Conservation (phyloP, 495 filamentous ascomycete species). For the Aspergillus asperescens region DNA sequence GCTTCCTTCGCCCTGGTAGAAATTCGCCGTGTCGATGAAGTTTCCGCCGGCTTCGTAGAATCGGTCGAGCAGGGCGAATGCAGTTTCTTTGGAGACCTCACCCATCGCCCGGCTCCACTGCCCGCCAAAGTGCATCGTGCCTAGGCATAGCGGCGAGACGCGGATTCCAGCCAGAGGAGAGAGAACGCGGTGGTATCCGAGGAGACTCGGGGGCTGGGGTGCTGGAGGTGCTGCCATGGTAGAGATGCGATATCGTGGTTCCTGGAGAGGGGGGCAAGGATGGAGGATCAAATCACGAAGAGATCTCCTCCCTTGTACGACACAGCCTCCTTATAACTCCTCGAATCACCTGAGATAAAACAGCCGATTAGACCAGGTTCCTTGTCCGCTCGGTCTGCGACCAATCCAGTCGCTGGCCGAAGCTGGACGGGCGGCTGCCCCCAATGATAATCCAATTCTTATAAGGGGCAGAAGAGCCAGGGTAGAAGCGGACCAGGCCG, state of each 20-base stretch:
- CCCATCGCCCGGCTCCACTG: constrained; percentile 28
- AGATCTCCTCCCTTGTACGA: too few relatives aligned
- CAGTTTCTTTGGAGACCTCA: constrained; percentile 18
- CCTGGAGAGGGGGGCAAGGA: too few relatives aligned
- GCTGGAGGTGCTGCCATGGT: constrained; percentile 15
- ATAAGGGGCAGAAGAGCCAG: too few relatives aligned
- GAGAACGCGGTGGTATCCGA: constrained; percentile 52
- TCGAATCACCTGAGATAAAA: too few relatives aligned
- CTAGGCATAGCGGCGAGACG: constrained; percentile 52
- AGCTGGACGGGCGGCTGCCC: too few relatives aligned
- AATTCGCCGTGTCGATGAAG: constrained; percentile 40
- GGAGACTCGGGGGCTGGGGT: constrained; percentile 39
- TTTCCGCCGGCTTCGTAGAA: constrained; percentile 40
- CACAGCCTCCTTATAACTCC: too few relatives aligned
- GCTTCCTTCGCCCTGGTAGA: constrained; percentile 48
- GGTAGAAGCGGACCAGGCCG: too few relatives aligned
- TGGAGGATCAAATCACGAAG: too few relatives aligned
- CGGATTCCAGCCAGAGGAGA: constrained; percentile 48
- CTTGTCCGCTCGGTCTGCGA: neutral
- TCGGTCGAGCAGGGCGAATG: constrained; percentile 43
- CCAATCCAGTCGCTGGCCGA: neutral
- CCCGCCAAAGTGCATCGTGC: constrained; percentile 53
- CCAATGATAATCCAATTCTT: too few relatives aligned
- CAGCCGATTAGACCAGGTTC: too few relatives aligned
- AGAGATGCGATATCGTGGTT: neutral